Conservation (phyloP, 106 monocot genomes). For the Dendrobium huoshanense region DNA sequence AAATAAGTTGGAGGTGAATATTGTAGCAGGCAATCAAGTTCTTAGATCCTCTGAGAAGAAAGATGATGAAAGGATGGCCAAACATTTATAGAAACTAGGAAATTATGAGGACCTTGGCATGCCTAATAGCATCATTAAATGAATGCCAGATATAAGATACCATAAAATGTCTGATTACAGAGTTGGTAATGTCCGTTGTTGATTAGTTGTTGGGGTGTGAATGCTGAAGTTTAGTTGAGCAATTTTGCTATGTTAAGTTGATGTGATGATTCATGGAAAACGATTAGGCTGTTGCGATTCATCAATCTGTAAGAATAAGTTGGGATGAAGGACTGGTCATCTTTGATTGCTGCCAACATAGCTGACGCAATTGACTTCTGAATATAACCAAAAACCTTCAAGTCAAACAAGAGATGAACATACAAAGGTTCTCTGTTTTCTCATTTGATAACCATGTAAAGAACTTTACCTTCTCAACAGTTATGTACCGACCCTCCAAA, state of each 20-base stretch:
- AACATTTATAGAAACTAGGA: not conserved
- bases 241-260: slow-evolving; percentile 77
- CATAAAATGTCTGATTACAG: slow-evolving; percentile 55
- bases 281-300: slow-evolving; percentile 9
- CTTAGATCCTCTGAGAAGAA: not conserved
- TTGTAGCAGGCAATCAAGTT: not conserved
- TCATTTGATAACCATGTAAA: not conserved
- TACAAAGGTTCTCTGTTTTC: not conserved
- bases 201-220: slow-evolving; percentile 74
- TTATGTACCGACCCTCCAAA: slow-evolving; percentile 77
- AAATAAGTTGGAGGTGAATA: not conserved
- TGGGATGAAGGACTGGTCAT: slow-evolving; percentile 73
- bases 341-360: slow-evolving; percentile 81
- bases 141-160: slow-evolving; percentile 47
- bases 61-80: not conserved
- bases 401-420: slow-evolving; percentile 30
- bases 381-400: slow-evolving; percentile 80
- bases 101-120: slow-evolving; percentile 22
- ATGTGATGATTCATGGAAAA: slow-evolving; percentile 23
- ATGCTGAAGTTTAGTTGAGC: slow-evolving; percentile 80
- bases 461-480: slow-evolving; percentile 75
- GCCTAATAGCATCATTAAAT: slow-evolving; percentile 24
- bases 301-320: slow-evolving; percentile 72
- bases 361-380: slow-evolving; percentile 71
- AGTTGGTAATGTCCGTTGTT: slow-evolving; percentile 73